phyloP scores from a whole-genome alignment of 768 basidiomycete genomes.

The Hortiboletus campestris region DNA sequence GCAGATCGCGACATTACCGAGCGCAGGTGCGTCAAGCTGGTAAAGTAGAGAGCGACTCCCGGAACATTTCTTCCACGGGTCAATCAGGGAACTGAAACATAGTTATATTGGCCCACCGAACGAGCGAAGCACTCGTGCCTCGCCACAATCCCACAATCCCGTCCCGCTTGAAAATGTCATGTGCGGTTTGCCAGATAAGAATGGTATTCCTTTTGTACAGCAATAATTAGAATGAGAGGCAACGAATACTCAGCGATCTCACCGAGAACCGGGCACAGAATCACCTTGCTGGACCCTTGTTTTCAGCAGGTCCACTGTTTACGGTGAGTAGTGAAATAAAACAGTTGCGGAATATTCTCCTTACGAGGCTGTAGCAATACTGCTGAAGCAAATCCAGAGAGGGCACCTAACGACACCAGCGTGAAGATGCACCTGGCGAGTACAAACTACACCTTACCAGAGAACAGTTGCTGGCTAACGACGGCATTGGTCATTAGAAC shows the following conservation, averaged over 20 bases:
- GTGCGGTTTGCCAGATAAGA: constrained; percentile 49
- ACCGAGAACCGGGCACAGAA: constrained; percentile 40
- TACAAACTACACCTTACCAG: constrained; percentile 14
- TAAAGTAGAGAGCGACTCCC: constrained; percentile 91
- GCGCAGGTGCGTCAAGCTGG: constrained; percentile 80
- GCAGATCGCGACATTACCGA: constrained; percentile 68
- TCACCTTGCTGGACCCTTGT: constrained; percentile 89
- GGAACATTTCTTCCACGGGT: constrained; percentile 71
- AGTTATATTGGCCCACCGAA: constrained; percentile 47
- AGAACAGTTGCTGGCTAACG: constrained; percentile 29
- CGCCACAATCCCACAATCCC: constrained; percentile 82
- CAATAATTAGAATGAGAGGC: neutral
- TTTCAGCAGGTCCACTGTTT: constrained; percentile 82
- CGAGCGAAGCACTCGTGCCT: constrained; percentile 78
- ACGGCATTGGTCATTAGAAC: constrained; percentile 25
- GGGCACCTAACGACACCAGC: constrained; percentile 48
- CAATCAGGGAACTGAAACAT: neutral
- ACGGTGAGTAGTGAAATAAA: neutral
- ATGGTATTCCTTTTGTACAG: constrained; percentile 31
- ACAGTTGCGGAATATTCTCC: constrained; percentile 14
- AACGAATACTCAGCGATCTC: constrained; percentile 16
- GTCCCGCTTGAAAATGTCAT: constrained; percentile 56
- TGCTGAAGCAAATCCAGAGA: constrained; percentile 77
- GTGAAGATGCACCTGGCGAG: neutral
- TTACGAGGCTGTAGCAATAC: constrained; percentile 75